Evolutionary conservation across 1,139 yeast genomes (phyloP).

Genomic region (Pichia sp.): DNA sequence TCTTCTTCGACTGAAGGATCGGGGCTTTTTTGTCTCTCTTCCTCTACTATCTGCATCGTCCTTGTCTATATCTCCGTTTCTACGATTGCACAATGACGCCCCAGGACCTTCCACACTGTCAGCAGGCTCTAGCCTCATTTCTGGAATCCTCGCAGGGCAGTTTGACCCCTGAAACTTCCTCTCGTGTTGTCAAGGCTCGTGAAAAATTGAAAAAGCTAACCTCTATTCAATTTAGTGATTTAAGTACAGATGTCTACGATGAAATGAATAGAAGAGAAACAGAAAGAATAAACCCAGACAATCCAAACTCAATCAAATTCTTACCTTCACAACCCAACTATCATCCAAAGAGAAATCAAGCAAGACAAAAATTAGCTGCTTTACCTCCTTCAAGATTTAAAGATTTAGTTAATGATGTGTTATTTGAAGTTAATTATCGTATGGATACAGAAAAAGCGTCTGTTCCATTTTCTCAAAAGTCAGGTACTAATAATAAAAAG

Average conservation of each 20-base stretch:
- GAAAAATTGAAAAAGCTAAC: constrained; percentile 78
- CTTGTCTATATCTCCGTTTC: too few species aligned
- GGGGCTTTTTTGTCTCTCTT: too few species aligned
- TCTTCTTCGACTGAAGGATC: background rate
- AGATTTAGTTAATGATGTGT: constrained; percentile 85
- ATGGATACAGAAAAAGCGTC: background rate
- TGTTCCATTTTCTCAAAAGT: background rate
- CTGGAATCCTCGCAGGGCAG: constrained; percentile 48
- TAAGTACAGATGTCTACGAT: constrained; percentile 89
- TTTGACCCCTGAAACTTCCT: constrained; percentile 41
- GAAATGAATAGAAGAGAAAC: constrained; percentile 68
- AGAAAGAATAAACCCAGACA: constrained; percentile 39
- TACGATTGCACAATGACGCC: constrained; percentile 9
- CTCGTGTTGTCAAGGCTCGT: constrained; percentile 71
- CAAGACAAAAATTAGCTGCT: constrained; percentile 84
- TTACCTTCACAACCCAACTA: constrained; percentile 65
- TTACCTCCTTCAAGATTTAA: constrained; percentile 78
- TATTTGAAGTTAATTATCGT: constrained; percentile 81
- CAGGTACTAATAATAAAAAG: too few species aligned
- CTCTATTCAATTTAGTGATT: constrained; percentile 78
- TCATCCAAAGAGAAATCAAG: constrained; percentile 94
- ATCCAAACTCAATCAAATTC: constrained; percentile 42
- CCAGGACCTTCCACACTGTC: constrained; percentile 27
- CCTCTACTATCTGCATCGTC: too few species aligned
- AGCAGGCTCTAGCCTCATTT: constrained; percentile 48